Conservation (phyloP, 31 red algal species). For the Porphyra umbilicalis region DNA sequence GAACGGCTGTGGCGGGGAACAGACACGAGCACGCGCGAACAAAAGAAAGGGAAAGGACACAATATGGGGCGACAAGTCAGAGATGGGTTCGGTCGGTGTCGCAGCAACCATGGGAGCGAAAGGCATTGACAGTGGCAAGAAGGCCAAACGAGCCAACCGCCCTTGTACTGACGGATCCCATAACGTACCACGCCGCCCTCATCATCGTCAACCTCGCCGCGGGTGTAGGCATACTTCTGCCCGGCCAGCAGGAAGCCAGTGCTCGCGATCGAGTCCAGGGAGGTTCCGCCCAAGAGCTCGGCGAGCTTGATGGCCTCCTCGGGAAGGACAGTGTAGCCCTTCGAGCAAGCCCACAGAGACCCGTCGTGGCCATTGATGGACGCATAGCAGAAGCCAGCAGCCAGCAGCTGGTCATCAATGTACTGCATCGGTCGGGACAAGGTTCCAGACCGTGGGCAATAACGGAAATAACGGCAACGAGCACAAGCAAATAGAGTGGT, state of each 20-base stretch:
- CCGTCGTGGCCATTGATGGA: constrained; percentile 68
- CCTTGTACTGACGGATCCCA: no score
- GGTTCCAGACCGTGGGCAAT: not conserved
- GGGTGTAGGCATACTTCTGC: constrained; percentile 89
- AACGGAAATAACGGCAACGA: not conserved
- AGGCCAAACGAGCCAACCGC: no score
- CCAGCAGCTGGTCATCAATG: constrained; percentile 84
- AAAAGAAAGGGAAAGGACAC: not conserved
- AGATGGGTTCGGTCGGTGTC: no score
- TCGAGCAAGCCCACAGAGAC: constrained; percentile 50
- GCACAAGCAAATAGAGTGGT: not conserved
- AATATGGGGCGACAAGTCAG: no score
- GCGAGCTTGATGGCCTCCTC: constrained; percentile 48
- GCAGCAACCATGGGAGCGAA: no score
- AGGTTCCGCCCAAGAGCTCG: constrained; percentile 16
- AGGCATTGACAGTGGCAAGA: no score
- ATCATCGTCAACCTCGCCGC: constrained; percentile 85
- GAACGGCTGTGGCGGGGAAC: constrained; percentile 2
- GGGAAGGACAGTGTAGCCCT: constrained; percentile 39
- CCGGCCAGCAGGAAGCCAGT: constrained; percentile 75
- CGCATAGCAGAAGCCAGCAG: constrained; percentile 91
- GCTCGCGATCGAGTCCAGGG: constrained; percentile 41
- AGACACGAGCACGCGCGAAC: no score
- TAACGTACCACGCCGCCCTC: constrained; percentile 55
- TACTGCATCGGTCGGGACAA: constrained; percentile 3